Evolutionary conservation across 805 yeast genomes (phyloP), one percentile per base, ranked within the genome.

Genomic region (Starmerella ratchasimensis): DNA sequence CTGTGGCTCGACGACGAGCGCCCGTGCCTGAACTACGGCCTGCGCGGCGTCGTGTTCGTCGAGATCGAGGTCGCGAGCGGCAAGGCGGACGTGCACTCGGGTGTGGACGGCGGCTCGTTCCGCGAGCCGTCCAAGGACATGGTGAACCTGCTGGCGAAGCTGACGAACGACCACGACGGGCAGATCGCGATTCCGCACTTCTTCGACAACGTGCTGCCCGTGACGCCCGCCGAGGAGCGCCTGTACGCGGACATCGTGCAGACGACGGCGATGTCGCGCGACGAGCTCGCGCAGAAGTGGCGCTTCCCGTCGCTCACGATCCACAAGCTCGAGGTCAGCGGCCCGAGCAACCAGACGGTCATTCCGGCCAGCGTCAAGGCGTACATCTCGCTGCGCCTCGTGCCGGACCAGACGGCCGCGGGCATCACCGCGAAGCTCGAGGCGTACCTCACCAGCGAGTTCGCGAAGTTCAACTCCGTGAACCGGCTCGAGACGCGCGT

Each of bases 11-110:
- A 86, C 51, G 90, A 82, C 46, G 65, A 67, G 11, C 74, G 76
- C 15, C 98, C 98, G 1, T 88, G 96, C 57, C 64, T 90, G 50
- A 88, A 88, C 54, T 90, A 88, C 59, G 98, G 98, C 0, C 64
- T 90, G 40, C 68, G 98, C 54, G 98, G 98, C 35, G 88, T 86
- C 2, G 66, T 90, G 18, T 80, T 84, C 58, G 78, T 82, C 1
- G 65, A 74, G n/a, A 69, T 90, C 2, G 72, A 72, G 25, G 66
- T 90, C 9, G 62, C 64, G 40, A 73, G 84, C 36, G 86, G 76
- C 46, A 68, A 68, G 42, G 93, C 93, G 1, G 96, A 90, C 56
- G 64, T 93, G 41, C 98, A 90, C 55, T 82, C 96, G 0, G 98
- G 98, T 44, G 90, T 90, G 8, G 93, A 84, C 59, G 98, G 98